Evolutionary conservation across 2,329 filamentous ascomycete species (phyloP), one percentile per base, ranked within the genome.

Genomic region (Monilinia fructicola): DNA sequence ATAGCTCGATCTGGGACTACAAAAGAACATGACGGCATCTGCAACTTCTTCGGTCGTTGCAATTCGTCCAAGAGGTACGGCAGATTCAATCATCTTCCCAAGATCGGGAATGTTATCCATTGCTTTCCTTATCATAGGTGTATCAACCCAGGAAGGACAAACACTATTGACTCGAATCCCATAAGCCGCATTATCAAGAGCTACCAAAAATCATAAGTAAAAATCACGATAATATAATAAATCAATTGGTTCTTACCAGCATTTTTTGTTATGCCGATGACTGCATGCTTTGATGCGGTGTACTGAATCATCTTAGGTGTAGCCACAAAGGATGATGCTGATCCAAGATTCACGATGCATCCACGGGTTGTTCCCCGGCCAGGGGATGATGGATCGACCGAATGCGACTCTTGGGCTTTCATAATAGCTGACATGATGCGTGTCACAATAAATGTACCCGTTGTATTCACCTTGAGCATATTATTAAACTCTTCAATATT

Each of bases 81-180:
- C 54, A n/a, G 40, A n/a, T 31, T 65, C n/a, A 26, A 67, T 65
- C 21, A 58, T 11, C 58, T 54, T 42, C 9, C n/a, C 60, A 52
- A 69, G 46, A 3, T 31, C 50, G 28, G 50, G 50, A 26, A 61
- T 35, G 23, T 52, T 35, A n/a, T 65, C 64, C 10, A 66, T 54
- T 5, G 64, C 67, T 35, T 44, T 38, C 2, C 50, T 6, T 9
- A 68, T 28, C 67, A 69, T 67, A 4, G 67, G 67, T 16, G 68
- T 69, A n/a, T 70, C 66, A 12, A 69, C 65, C 67, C 68, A 70
- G 9, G 60, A 65, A 12, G 68, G 64, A 54, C 67, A 68, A 18
- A 70, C 46, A n/a, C 42, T 23, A 52, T 70, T 70, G 9, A 70
- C 68, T 10, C 68, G 46, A 23, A 70, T 66, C 3, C 68, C 65